Percentiles rank a stretch among this genome's conserved stretches.
Conservation (phyloP, 352 stramenopile species). For the Globisporangium solare region DNA sequence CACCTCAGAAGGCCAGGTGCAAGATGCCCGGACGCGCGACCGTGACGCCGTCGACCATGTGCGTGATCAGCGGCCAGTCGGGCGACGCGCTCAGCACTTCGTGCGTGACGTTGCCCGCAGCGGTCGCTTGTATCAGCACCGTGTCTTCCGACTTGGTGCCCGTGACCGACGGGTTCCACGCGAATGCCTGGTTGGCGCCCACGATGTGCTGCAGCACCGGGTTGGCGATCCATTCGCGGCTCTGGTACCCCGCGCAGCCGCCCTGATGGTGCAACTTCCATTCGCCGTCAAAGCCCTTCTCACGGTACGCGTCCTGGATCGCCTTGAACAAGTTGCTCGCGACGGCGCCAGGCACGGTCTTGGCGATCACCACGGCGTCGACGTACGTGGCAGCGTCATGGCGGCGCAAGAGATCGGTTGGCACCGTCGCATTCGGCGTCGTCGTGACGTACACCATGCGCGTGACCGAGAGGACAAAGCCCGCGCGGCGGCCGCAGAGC, state of each 20-base stretch:
- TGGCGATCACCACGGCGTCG: constrained; percentile 49
- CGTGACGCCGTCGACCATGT: constrained; percentile 41
- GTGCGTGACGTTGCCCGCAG: constrained; percentile 22
- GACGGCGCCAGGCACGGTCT: constrained; percentile 25
- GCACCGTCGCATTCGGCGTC: constrained; percentile 17
- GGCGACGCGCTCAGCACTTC: constrained; percentile 57
- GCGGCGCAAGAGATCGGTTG: constrained; percentile 39
- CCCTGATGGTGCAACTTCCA: constrained; percentile 70
- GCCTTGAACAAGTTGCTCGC: constrained; percentile 45
- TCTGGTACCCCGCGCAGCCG: constrained; percentile 59
- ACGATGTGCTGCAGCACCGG: constrained; percentile 28
- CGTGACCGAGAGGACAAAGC: constrained; percentile 57
- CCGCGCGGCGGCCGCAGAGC: constrained; percentile 60
- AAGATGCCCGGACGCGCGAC: constrained; percentile 54
- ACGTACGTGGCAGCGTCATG: constrained; percentile 69
- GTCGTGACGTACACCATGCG: constrained; percentile 66
- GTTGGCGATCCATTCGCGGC: constrained; percentile 70
- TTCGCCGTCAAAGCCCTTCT: constrained; percentile 49
- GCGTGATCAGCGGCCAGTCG: constrained; percentile 45
- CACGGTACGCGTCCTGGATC: constrained; percentile 54
- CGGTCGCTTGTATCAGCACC: constrained; percentile 31
- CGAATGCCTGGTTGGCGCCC: constrained; percentile 46
- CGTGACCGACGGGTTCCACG: constrained; percentile 69
- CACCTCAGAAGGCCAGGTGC: constrained; percentile 47
- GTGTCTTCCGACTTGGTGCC: constrained; percentile 77